Percentiles rank a stretch among this genome's conserved stretches.
These are phyloP conservation scores for Tulasnella sp. DNA, from an alignment of 768 basidiomycete genomes.

Conservation along the genomic window DNA sequence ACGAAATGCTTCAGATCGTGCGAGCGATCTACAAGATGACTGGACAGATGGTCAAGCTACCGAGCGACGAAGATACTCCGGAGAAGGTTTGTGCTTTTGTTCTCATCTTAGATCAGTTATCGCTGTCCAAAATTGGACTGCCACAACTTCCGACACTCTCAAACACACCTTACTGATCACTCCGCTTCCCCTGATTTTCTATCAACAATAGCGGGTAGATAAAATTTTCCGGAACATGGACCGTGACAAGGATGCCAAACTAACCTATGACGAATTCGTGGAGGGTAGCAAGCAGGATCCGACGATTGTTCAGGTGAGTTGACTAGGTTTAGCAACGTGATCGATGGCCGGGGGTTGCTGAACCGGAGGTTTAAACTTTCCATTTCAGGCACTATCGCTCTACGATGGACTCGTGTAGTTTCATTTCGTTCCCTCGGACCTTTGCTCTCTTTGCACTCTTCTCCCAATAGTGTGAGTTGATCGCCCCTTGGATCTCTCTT, in stretches of 20 bases:
- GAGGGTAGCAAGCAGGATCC: conserved; percentile 98
- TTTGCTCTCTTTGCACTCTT: too few species aligned
- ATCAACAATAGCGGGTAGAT: conserved; percentile 65
- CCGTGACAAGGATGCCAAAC: conserved; percentile 78
- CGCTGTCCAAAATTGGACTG: too few species aligned
- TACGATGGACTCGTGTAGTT: conserved; percentile 84
- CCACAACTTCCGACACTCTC: too few species aligned
- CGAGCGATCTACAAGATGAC: conserved; percentile 99
- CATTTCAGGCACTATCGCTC: conserved; percentile 67
- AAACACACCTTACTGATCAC: conserved; percentile 6
- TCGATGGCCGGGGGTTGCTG: background rate
- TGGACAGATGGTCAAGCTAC: conserved; percentile 96
- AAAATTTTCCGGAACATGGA: conserved; percentile 99
- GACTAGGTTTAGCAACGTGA: background rate
- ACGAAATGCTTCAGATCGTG: conserved; percentile 98
- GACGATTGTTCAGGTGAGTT: conserved; percentile 85
- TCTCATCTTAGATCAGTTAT: background rate
- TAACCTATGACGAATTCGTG: conserved; percentile 95
- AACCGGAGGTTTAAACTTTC: background rate
- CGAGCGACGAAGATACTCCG: conserved; percentile 98
- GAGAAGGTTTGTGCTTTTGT: conserved; percentile 57
- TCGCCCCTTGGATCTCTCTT: too few species aligned
- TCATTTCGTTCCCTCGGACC: too few species aligned
- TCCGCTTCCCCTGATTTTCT: conserved; percentile 6
- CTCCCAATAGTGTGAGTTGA: too few species aligned